Percentiles rank a stretch among this genome's conserved stretches.
Conservation (phyloP, 352 stramenopile species). For the Phytophthora multivora region DNA sequence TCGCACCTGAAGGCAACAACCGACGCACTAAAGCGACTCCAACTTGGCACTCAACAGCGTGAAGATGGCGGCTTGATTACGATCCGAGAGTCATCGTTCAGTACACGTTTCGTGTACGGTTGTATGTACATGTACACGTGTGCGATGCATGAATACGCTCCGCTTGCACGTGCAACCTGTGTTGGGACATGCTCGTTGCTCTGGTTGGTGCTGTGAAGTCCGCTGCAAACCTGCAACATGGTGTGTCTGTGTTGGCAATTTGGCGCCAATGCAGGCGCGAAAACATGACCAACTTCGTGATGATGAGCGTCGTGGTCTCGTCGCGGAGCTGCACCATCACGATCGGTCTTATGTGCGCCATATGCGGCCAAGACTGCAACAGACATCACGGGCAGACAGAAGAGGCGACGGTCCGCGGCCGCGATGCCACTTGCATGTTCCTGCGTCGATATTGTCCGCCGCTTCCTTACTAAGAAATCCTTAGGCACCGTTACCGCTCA, state of each 20-base stretch:
- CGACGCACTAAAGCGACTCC: background rate
- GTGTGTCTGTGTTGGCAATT: background rate
- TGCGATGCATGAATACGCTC: background rate
- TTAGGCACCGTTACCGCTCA: constrained; percentile 3
- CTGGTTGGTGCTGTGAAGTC: background rate
- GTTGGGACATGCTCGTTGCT: background rate
- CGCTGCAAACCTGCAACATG: background rate
- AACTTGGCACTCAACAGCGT: background rate
- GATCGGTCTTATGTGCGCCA: constrained; percentile 20
- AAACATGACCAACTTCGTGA: constrained; percentile 6
- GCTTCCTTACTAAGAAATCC: no score
- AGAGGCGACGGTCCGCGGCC: background rate
- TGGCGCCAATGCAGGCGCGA: constrained; percentile 1
- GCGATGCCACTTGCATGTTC: background rate
- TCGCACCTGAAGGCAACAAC: background rate
- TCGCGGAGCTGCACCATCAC: constrained; percentile 3
- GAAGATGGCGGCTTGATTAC: background rate
- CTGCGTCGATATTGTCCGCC: background rate
- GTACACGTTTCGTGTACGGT: no score
- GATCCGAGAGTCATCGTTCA: no score
- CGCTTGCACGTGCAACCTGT: background rate
- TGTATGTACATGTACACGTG: background rate
- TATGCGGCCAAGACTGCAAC: constrained; percentile 19
- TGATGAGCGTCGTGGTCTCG: constrained; percentile 6
- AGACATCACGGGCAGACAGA: constrained; percentile 21